phyloP scores from a whole-genome alignment of 2,329 filamentous ascomycete genomes.

The Colletotrichum agaves region DNA sequence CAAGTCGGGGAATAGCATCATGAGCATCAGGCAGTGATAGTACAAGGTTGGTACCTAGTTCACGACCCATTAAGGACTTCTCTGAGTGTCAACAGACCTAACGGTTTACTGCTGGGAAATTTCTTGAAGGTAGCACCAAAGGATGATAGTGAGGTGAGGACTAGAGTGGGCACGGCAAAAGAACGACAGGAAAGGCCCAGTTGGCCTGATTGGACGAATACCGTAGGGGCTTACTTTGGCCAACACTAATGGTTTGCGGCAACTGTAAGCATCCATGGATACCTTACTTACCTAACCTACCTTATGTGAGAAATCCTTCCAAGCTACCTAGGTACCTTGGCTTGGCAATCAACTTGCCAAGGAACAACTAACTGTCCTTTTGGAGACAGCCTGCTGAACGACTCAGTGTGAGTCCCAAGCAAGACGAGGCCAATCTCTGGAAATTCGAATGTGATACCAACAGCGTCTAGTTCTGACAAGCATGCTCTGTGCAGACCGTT shows the following conservation, averaged over 20 bases:
- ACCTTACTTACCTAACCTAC: too few species aligned
- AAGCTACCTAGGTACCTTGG: not conserved
- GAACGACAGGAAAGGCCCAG: not conserved
- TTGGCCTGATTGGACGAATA: constrained; percentile 4
- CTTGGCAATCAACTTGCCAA: too few species aligned
- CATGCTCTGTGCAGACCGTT: constrained; percentile 4
- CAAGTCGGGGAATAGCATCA: too few species aligned
- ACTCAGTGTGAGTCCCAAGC: not conserved
- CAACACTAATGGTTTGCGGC: not conserved
- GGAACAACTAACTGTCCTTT: constrained; percentile 22
- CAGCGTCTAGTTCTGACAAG: constrained; percentile 9
- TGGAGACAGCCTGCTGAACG: not conserved
- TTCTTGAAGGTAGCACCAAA: too few species aligned
- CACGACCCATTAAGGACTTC: too few species aligned
- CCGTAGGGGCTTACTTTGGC: constrained; percentile 3
- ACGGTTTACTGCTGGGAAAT: too few species aligned
- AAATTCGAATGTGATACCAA: constrained; percentile 16
- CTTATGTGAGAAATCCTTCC: not conserved
- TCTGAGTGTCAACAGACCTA: too few species aligned
- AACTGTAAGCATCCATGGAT: not conserved
- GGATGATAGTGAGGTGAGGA: not conserved
- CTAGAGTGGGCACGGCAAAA: not conserved
- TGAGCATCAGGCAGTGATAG: too few species aligned
- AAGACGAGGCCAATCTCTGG: not conserved
- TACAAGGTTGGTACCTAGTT: too few species aligned